Conservation (phyloP, 345 rosid genomes). For the Lepidium didymum region DNA sequence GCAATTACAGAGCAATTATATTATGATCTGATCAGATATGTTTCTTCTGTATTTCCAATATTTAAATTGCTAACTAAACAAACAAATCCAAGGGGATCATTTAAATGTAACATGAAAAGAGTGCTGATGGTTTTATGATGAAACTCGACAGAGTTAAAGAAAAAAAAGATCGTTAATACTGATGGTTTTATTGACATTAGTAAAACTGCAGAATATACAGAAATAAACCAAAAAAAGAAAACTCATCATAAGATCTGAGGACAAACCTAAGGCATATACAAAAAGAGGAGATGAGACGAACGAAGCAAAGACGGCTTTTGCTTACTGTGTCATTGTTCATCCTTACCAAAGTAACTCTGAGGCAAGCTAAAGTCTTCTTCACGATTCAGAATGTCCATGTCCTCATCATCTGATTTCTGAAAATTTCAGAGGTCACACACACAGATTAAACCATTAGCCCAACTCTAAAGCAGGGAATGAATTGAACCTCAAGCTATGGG, state of each 20-base stretch:
- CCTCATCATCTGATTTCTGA: conserved; percentile 94
- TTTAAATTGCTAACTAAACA: neutral
- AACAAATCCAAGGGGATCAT: neutral
- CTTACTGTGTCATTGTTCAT: conserved; percentile 38
- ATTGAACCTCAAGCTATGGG: neutral
- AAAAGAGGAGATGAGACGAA: neutral
- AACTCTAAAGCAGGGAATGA: neutral
- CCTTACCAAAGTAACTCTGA: conserved; percentile 71
- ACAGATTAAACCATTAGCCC: neutral
- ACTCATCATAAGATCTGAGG: neutral
- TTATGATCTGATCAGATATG: conserved; percentile 16
- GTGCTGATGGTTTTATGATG: no score
- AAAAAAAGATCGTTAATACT: neutral
- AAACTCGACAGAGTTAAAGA: neutral
- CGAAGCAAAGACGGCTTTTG: neutral
- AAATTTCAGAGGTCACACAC: neutral
- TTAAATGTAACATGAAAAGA: neutral
- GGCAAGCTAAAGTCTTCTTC: conserved; percentile 95
- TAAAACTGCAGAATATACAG: conserved; percentile 7
- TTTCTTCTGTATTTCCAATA: neutral
- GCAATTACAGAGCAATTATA: neutral
- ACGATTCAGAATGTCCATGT: conserved; percentile 62
- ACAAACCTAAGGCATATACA: conserved; percentile 12
- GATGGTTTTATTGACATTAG: neutral
- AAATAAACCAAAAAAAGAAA: neutral